phyloP scores from a whole-genome alignment of 2,329 filamentous ascomycete genomes.

The Dactylellina cionopaga region DNA sequence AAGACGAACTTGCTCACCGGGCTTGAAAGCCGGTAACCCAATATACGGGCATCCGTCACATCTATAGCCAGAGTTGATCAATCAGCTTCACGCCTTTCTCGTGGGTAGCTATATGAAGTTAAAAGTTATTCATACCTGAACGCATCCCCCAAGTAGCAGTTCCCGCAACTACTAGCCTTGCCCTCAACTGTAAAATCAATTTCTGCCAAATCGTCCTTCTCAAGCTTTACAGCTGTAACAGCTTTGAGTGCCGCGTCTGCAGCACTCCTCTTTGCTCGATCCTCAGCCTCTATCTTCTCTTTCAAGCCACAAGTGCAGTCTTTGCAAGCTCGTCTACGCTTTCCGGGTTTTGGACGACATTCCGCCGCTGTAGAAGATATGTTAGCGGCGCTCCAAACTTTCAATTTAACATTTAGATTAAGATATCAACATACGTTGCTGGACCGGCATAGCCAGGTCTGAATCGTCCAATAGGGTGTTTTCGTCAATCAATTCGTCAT shows the following conservation, averaged over 20 bases:
- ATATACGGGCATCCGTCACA: constrained; percentile 81
- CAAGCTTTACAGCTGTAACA: constrained; percentile 70
- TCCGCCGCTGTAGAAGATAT: constrained; percentile 72
- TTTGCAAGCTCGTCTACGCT: constrained; percentile 93
- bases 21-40: constrained; percentile 94
- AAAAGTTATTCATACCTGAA: constrained; percentile 63
- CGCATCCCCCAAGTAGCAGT: constrained; percentile 91
- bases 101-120: neutral
- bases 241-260: constrained; percentile 68
- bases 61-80: constrained; percentile 60
- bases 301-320: constrained; percentile 96
- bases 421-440: constrained; percentile 74
- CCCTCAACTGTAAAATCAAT: constrained; percentile 98
- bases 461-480: constrained; percentile 85
- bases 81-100: neutral
- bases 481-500: constrained; percentile 91
- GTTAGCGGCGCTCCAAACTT: constrained; percentile 6
- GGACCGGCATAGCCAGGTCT: constrained; percentile 79
- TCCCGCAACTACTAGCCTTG: constrained; percentile 93
- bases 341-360: constrained; percentile 86
- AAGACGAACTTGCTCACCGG: constrained; percentile 89
- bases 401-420: too few relatives aligned
- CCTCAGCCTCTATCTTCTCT: constrained; percentile 85
- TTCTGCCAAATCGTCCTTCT: constrained; percentile 81
- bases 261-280: constrained; percentile 72